Conservation (phyloP, 768 basidiomycete species). For the Leccinellum luteum region DNA sequence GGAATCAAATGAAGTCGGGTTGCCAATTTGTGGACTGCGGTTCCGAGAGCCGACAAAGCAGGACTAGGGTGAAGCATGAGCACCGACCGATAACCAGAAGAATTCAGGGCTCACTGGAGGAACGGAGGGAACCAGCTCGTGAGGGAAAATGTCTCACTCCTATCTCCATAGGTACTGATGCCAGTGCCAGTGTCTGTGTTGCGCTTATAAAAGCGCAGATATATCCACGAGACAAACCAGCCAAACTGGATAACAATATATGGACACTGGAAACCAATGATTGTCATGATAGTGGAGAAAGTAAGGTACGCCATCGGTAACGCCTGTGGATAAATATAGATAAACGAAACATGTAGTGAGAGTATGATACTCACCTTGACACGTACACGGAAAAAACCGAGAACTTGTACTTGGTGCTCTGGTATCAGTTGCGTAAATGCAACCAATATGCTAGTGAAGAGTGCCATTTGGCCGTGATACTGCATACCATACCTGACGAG, state of each 20-base stretch:
- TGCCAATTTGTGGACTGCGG: constrained; percentile 64
- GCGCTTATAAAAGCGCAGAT: constrained; percentile 96
- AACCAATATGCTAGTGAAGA: constrained; percentile 86
- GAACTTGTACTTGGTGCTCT: constrained; percentile 93
- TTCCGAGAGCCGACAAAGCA: constrained; percentile 66
- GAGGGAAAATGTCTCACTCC: constrained; percentile 95
- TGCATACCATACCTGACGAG: constrained; percentile 73
- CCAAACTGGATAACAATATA: constrained; percentile 97
- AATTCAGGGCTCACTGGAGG: constrained; percentile 65
- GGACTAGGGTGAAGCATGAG: constrained; percentile 43
- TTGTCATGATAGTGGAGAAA: constrained; percentile 79
- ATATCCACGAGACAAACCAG: constrained; percentile 96
- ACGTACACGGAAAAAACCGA: constrained; percentile 79
- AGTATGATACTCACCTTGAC: constrained; percentile 68
- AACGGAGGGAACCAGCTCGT: constrained; percentile 97
- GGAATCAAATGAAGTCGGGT: constrained; percentile 76
- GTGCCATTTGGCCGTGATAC: constrained; percentile 90
- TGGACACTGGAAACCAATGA: constrained; percentile 84
- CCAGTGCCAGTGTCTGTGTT: constrained; percentile 66
- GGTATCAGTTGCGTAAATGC: constrained; percentile 98
- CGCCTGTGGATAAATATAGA: constrained; percentile 45
- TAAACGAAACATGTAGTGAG: background rate
- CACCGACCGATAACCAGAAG: background rate
- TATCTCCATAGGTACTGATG: constrained; percentile 78
- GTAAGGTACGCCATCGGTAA: constrained; percentile 95